Evolutionary conservation across 2,329 filamentous ascomycete genomes (phyloP), one percentile per base, ranked within the genome.

Genomic region (Sporothrix euskadiensis): DNA sequence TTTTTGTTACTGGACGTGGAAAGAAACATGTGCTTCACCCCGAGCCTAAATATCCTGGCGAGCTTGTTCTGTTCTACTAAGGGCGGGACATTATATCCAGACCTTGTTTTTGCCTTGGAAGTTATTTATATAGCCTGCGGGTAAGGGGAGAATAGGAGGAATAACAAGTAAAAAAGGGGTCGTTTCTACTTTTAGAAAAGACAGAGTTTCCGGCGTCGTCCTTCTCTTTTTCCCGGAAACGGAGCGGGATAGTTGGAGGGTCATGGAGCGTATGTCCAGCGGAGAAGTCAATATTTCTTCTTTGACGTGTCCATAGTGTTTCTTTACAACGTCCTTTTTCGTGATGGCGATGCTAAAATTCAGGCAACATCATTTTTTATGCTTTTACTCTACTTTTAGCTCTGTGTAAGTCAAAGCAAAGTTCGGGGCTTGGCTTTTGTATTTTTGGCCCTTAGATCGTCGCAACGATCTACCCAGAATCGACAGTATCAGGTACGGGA

Each of bases 61-160:
- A 56, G 56, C 56, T 19, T 56, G 22, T 8, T 56, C 10, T 56
- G 22, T 8, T 56, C 10, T 9, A 26, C 52, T 22, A 22, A 2
- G 14, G 44, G 19, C 44, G 14, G 44, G 52, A 26, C n/a, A 56
- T 54, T 12, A 56, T 26, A 26, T 56, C 52, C 52, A 56, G 52
- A 12, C 52, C 22, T 26, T 56, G 52, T 56, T 56, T 26, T 26
- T 56, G 8, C 35, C 41, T 1, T 19, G 12, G 44, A 16, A 3
- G n/a, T 56, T 26, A 56, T 56, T 56, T 56, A 56, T 56, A 26
- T 56, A 12, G 44, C 44, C 19, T 44, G 9, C 59, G 59, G 35
- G 59, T 63, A 12, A 63, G 35, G 59, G 32, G 59, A 63, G 39
- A 61, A 56, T 49, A 56, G n/a, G 35, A 19, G 16, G 35, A 65